Conservation (phyloP, 2,329 filamentous ascomycete species). For the Biscogniauxia marginata region DNA sequence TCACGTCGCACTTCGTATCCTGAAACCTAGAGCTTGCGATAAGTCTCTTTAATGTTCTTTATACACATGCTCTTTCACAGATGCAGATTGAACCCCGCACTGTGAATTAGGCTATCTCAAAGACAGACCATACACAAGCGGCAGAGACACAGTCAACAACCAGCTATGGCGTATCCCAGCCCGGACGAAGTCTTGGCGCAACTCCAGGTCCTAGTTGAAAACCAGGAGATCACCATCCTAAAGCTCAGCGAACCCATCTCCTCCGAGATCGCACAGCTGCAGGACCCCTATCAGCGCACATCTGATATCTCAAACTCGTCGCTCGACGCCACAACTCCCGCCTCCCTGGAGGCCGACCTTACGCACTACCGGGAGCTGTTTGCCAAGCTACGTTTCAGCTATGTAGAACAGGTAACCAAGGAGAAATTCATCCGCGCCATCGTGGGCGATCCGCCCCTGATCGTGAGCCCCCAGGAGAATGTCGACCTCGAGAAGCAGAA, state of each 20-base stretch:
- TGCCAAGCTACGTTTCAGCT: slow-evolving; percentile 92
- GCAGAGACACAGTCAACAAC: slow-evolving; percentile 1
- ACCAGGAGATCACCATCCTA: slow-evolving; percentile 69
- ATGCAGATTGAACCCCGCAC: too few relatives aligned
- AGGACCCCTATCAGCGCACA: slow-evolving; percentile 50
- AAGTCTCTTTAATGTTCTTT: background rate
- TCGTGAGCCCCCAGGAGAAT: slow-evolving; percentile 82
- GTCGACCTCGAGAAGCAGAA: slow-evolving; percentile 69
- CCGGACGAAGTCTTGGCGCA: slow-evolving; percentile 44
- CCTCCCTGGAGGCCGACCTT: slow-evolving; percentile 78
- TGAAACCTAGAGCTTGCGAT: background rate
- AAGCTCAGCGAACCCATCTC: slow-evolving; percentile 74
- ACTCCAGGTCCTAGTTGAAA: slow-evolving; percentile 53
- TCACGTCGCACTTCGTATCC: background rate
- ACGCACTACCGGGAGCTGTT: slow-evolving; percentile 93
- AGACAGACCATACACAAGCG: background rate
- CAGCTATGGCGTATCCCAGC: slow-evolving; percentile 28
- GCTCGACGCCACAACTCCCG: slow-evolving; percentile 67
- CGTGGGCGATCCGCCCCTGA: slow-evolving; percentile 82
- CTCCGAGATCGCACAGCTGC: slow-evolving; percentile 44
- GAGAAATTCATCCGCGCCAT: slow-evolving; percentile 95
- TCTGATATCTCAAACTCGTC: slow-evolving; percentile 71
- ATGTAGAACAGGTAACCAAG: slow-evolving; percentile 97
- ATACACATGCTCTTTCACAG: background rate
- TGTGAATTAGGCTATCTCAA: background rate